A percentile compares a stretch with the other conserved stretches of the same genome.
These are phyloP conservation scores for Nicotiana knightiana DNA, from an alignment of 257 asterid species.

Conservation along the genomic window DNA sequence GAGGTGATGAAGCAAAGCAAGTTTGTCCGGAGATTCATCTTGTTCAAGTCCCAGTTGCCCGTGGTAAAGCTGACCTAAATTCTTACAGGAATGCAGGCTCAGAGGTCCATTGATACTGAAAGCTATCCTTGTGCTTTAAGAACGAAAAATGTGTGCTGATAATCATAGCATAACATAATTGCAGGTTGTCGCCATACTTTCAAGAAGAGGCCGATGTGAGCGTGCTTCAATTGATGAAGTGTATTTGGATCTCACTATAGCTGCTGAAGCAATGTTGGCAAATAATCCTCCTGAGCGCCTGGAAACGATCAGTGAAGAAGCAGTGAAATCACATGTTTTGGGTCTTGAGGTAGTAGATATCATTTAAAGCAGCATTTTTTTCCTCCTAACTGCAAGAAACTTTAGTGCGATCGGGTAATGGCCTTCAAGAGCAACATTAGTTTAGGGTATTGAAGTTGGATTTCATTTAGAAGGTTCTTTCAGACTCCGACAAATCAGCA, in stretches of 20 bases:
- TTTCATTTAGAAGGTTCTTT: neutral
- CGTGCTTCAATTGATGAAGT: conserved; percentile 99
- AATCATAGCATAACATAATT: conserved; percentile 9
- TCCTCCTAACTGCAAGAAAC: neutral
- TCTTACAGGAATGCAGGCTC: conserved; percentile 84
- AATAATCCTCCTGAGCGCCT: conserved; percentile 47
- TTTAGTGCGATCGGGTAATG: neutral
- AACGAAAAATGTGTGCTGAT: conserved; percentile 7
- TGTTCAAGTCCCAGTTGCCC: conserved; percentile 94
- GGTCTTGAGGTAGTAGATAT: conserved; percentile 64
- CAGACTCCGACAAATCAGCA: neutral
- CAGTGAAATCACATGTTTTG: conserved; percentile 65
- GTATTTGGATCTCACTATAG: conserved; percentile 90
- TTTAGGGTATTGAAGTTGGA: neutral
- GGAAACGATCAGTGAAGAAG: conserved; percentile 65
- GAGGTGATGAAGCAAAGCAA: conserved; percentile 86
- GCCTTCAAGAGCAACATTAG: neutral
- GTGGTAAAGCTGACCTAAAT: conserved; percentile 89
- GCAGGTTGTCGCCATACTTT: conserved; percentile 86
- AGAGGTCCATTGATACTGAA: conserved; percentile 47
- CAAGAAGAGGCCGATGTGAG: conserved; percentile 81
- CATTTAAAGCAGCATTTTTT: neutral
- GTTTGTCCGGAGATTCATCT: conserved; percentile 90
- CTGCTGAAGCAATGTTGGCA: conserved; percentile 72
- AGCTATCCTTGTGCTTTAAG: conserved; percentile 8